phyloP scores from a whole-genome alignment of 371 early-diverging fungal species.

The Syncephalastrum racemosum region DNA sequence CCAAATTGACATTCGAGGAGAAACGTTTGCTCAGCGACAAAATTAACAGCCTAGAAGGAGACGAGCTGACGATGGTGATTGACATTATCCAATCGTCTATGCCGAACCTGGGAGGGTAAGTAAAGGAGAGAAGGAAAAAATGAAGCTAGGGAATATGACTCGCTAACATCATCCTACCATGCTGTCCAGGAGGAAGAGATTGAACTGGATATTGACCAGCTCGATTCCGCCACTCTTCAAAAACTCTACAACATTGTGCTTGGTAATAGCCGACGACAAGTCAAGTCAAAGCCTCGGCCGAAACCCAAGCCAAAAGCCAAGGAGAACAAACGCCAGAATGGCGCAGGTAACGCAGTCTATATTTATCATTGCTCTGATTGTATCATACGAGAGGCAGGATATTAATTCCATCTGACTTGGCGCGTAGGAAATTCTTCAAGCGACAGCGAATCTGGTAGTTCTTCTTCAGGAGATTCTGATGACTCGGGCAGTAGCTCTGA shows the following conservation, averaged over 20 bases:
- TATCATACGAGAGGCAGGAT: slow-evolving; percentile 8
- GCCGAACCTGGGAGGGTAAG: slow-evolving; percentile 71
- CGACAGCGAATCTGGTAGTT: slow-evolving; percentile 57
- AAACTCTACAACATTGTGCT: slow-evolving; percentile 82
- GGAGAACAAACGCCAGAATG: slow-evolving; percentile 11
- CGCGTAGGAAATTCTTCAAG: slow-evolving; percentile 46
- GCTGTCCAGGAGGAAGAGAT: slow-evolving; percentile 56
- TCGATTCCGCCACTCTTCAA: slow-evolving; percentile 77
- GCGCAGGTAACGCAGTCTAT: not conserved
- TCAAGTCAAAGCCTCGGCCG: not conserved
- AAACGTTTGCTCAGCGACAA: slow-evolving; percentile 84
- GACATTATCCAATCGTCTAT: slow-evolving; percentile 82
- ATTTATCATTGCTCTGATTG: slow-evolving; percentile 18
- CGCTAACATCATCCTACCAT: not conserved
- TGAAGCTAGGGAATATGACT: not conserved
- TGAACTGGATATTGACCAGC: slow-evolving; percentile 90
- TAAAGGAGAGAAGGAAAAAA: not conserved
- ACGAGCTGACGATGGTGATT: slow-evolving; percentile 73
- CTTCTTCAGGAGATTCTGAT: slow-evolving; percentile 71
- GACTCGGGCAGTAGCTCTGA: slow-evolving; percentile 79
- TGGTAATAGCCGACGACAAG: slow-evolving; percentile 26
- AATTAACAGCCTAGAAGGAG: slow-evolving; percentile 76
- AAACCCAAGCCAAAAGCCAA: slow-evolving; percentile 17
- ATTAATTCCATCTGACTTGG: not conserved
- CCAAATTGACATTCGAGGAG: slow-evolving; percentile 80